Evolutionary conservation across 2,329 filamentous ascomycete species (phyloP).

Genomic region (Ophiostoma himal-ulmi): DNA sequence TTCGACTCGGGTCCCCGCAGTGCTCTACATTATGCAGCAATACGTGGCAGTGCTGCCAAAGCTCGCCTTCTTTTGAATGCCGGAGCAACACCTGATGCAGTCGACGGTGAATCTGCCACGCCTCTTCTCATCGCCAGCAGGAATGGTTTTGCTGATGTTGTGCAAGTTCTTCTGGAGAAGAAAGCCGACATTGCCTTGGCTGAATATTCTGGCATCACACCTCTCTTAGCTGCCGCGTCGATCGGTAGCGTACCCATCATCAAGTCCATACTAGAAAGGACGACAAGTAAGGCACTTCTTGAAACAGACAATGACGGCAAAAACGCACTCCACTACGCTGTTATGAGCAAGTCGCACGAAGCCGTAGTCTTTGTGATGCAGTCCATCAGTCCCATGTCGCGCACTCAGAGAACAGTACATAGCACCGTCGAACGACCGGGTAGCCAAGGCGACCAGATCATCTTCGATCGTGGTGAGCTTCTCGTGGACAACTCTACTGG

Average conservation of each 20-base stretch:
- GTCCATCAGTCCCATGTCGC: not conserved
- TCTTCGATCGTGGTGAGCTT: not conserved
- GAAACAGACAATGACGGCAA: not conserved
- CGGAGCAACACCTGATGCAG: not conserved
- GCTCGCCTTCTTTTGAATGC: not conserved
- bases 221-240: not conserved
- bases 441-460: not conserved
- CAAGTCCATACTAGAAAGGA: not conserved
- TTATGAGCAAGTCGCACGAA: not conserved
- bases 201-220: not conserved
- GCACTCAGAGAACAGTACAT: not conserved
- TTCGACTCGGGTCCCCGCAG: not conserved
- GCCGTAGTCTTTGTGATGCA: conserved; percentile 1
- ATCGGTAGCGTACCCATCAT: not conserved
- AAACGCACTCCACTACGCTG: not conserved
- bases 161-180: not conserved
- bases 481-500: not conserved
- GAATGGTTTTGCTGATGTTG: not conserved
- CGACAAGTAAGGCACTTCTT: not conserved
- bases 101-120: not conserved
- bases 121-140: not conserved
- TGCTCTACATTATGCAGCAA: not conserved
- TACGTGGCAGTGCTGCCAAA: not conserved
- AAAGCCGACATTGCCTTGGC: not conserved
- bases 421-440: not conserved